Percentiles rank a stretch among this genome's conserved stretches.
Conservation (phyloP, 1,284 basidiomycete genomes). For the Meripilus lineatus region DNA sequence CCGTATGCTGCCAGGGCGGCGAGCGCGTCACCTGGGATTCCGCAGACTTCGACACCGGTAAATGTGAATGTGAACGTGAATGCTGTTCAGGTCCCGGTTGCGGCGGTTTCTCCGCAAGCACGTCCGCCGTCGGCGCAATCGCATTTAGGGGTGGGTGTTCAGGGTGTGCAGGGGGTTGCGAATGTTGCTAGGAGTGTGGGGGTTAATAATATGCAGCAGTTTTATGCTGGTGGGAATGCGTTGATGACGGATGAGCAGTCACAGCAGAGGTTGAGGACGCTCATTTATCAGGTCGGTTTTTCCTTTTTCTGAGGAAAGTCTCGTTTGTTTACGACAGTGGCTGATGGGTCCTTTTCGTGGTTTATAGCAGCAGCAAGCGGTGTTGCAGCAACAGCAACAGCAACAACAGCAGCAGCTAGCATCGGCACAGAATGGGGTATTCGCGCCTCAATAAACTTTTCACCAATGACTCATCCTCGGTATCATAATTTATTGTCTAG, state of each 20-base stretch:
- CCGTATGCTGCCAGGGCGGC: slow-evolving; percentile 21
- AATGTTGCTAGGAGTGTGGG: slow-evolving; percentile 11
- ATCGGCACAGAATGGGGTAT: slow-evolving; percentile 9
- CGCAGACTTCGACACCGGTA: slow-evolving; percentile 24
- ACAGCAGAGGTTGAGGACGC: neutral
- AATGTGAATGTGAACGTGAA: slow-evolving; percentile 17
- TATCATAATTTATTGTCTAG: slow-evolving; percentile 6
- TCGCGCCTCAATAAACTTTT: no score
- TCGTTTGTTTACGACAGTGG: neutral
- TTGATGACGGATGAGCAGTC: neutral
- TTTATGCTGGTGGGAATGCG: slow-evolving; percentile 1
- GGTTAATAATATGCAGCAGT: slow-evolving; percentile 1
- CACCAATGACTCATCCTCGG: slow-evolving; percentile 1
- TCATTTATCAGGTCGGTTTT: neutral
- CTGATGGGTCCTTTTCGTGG: neutral
- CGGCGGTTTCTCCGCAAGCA: slow-evolving; percentile 16
- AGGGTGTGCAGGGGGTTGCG: slow-evolving; percentile 16
- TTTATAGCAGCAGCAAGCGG: slow-evolving; percentile 11
- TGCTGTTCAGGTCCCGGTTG: slow-evolving; percentile 13
- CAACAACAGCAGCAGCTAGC: slow-evolving; percentile 16
- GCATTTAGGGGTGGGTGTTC: slow-evolving; percentile 10
- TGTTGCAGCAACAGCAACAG: slow-evolving; percentile 10
- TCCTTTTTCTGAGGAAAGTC: neutral
- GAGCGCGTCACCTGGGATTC: slow-evolving; percentile 24
- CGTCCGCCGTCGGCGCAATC: slow-evolving; percentile 26